Evolutionary conservation across 2,329 filamentous ascomycete genomes (phyloP), one percentile per base, ranked within the genome.

Genomic region (Aspergillus brunneoviolaceus): DNA sequence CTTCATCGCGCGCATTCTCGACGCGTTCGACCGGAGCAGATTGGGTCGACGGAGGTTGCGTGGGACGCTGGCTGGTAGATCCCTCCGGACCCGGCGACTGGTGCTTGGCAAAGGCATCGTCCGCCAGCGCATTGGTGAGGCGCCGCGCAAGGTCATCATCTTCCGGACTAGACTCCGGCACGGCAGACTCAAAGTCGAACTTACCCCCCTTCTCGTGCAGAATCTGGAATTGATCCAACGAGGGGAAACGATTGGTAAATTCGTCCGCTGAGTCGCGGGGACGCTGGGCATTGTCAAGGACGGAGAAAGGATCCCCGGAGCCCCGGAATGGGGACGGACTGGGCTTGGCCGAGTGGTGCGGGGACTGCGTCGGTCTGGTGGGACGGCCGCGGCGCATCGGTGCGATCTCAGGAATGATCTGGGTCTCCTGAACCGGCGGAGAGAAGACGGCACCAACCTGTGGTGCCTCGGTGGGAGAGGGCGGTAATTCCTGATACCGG

Each of bases 301-400:
- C 92, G 19, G 92, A 92, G 73, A 98, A 99, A 0, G 95, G 95
- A 74, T 99, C 95, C 51, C 85, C 87, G 27, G 87, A 84, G 48
- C 88, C 87, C 64, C 88, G 85, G 66, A 87, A 84, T 0, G 91
- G 89, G 5, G 90, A 92, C 7, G 87, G 84, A 67, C 80, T 89
- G 56, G 84, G 85, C 70, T 86, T 87, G 45, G 80, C 74, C 67
- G 76, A 79, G 74, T 73, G 77, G 64, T 76, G 67, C 69, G 80
- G 74, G 60, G 82, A 80, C 7, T 63, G 60, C 19, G 78, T 69
- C 62, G 80, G 68, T 68, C 81, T 83, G 4, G 82, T 81, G 5
- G 92, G 90, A 62, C 92, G 84, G 4, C 95, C 95, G 77, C 95
- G 85, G 62, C 95, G 86, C 95, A 98, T 98, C 0, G 94, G 95